phyloP scores from a whole-genome alignment of 2,329 filamentous ascomycete species.

The Aspergillus alliaceus region DNA sequence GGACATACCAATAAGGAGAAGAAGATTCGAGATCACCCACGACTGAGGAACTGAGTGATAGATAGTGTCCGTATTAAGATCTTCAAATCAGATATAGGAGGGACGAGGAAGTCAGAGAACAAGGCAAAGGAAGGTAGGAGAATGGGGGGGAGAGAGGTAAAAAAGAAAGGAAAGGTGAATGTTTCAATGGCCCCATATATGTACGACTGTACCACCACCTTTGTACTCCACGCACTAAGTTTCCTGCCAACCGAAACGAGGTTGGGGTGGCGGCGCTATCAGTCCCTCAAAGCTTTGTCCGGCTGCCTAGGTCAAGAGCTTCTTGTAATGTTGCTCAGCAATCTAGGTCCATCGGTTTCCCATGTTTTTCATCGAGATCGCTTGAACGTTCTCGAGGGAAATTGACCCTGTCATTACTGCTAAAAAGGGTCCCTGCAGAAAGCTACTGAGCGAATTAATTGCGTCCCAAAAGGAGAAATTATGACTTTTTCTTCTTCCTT shows the following conservation, averaged over 20 bases:
- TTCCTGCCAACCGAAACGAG: constrained; percentile 11
- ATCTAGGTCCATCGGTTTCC: not conserved
- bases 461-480: not conserved
- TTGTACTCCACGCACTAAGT: not conserved
- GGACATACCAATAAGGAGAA: not conserved
- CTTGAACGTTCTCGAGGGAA: not conserved
- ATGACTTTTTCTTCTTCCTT: not conserved
- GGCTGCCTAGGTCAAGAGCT: constrained; percentile 7
- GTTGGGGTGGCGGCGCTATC: constrained; percentile 24
- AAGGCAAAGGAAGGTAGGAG: not conserved
- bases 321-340: constrained; percentile 1
- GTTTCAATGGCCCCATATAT: constrained; percentile 16
- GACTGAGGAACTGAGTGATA: not conserved
- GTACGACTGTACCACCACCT: constrained; percentile 17
- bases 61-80: not conserved
- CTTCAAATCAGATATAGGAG: not conserved
- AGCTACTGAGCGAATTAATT: not conserved
- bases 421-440: not conserved
- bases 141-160: not conserved
- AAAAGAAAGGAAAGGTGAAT: not conserved
- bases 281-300: constrained; percentile 16
- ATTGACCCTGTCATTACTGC: not conserved
- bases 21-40: not conserved
- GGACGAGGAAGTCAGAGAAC: not conserved
- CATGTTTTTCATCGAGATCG: not conserved